phyloP scores from a whole-genome alignment of 2,329 filamentous ascomycete genomes.

The Fusarium sp. region DNA sequence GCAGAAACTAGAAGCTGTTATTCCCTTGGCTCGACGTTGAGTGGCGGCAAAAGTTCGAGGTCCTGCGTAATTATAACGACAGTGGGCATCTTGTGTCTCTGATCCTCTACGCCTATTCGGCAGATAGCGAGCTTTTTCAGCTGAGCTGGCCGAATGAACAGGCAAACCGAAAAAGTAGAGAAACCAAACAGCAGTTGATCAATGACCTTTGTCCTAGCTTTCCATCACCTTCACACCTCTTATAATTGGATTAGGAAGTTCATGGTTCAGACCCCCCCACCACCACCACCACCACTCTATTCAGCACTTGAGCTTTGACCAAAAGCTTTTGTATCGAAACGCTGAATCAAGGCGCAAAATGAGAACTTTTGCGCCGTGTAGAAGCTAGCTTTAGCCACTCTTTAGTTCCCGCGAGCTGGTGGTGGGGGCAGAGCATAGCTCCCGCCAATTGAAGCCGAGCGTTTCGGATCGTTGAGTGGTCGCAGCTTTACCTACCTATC shows the following conservation, averaged over 20 bases:
- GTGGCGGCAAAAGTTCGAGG: conserved; percentile 3
- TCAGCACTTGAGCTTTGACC: conserved; percentile 4
- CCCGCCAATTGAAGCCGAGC: conserved; percentile 12
- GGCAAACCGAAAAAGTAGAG: background rate
- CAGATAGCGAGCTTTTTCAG: background rate
- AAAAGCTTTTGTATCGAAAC: conserved; percentile 1
- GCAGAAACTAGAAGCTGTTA: background rate
- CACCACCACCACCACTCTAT: background rate
- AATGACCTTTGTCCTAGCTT: conserved; percentile 1
- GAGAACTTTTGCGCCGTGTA: background rate
- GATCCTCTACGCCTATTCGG: background rate
- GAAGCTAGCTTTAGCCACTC: conserved; percentile 11
- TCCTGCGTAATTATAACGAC: background rate
- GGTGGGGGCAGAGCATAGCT: conserved; percentile 2
- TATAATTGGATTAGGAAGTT: conserved; percentile 1
- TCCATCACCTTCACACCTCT: background rate
- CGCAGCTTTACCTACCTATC: conserved; percentile 5
- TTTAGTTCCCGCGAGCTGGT: conserved; percentile 34
- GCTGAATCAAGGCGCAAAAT: background rate
- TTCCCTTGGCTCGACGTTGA: background rate
- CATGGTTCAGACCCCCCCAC: conserved; percentile 3
- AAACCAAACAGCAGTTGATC: background rate
- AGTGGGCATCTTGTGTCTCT: conserved; percentile 5
- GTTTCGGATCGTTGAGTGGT: conserved; percentile 10
- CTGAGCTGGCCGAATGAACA: background rate